A percentile compares a stretch with the other conserved stretches of the same genome.
These are phyloP conservation scores for Boletellus sp. DNA, from an alignment of 1,284 basidiomycete genomes.

Conservation along the genomic window DNA sequence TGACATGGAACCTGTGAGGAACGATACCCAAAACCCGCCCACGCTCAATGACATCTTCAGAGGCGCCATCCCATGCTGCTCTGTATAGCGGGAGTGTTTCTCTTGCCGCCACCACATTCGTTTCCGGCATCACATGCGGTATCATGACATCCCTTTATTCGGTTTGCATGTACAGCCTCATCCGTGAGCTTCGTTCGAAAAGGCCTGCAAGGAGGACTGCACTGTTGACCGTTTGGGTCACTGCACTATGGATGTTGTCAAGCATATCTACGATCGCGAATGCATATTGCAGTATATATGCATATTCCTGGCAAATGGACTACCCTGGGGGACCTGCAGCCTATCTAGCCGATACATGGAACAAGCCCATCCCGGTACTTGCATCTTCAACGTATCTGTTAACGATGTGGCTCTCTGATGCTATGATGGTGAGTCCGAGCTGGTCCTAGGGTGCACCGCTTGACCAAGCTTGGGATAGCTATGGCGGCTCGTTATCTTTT, in stretches of 20 bases:
- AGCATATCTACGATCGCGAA: neutral
- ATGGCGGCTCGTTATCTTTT: constrained; percentile 3
- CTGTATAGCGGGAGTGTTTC: neutral
- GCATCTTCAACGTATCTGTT: neutral
- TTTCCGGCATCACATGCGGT: neutral
- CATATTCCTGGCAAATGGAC: neutral
- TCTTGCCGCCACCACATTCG: neutral
- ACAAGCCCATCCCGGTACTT: neutral
- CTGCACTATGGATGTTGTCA: neutral
- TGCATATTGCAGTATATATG: neutral
- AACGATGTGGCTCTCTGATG: constrained; percentile 5
- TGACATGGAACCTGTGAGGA: too few species aligned
- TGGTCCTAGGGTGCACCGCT: too few species aligned
- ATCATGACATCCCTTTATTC: neutral
- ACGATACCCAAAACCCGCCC: too few species aligned
- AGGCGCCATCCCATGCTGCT: neutral
- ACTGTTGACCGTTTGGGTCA: neutral
- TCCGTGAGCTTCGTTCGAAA: neutral
- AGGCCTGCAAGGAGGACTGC: neutral
- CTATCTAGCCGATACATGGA: neutral
- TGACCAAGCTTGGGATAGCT: neutral
- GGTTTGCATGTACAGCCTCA: neutral
- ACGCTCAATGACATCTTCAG: neutral
- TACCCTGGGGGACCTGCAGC: neutral
- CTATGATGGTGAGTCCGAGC: neutral